Evolutionary conservation across 805 yeast genomes (phyloP).

Genomic region (Lachancea kluyveri): DNA sequence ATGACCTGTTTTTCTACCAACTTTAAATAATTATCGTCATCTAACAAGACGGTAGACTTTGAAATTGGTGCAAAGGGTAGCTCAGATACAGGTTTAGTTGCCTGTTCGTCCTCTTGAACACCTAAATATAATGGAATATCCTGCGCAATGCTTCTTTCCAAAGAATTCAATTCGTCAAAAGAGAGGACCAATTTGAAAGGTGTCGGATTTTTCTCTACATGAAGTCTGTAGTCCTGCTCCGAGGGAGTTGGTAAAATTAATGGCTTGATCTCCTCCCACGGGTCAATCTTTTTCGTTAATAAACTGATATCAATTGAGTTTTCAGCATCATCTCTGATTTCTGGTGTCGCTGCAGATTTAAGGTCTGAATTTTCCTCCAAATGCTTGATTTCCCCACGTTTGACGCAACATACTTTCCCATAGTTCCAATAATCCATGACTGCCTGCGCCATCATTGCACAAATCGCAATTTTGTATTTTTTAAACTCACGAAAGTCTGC

Average conservation of each 20-base stretch:
- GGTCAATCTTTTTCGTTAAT: conserved; percentile 30
- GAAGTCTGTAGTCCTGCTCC: conserved; percentile 22
- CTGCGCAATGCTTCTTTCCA: conserved; percentile 32
- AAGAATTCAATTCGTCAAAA: conserved; percentile 26
- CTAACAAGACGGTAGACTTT: conserved; percentile 56
- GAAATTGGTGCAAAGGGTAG: conserved; percentile 52
- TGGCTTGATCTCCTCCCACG: conserved; percentile 29
- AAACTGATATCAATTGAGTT: conserved; percentile 34
- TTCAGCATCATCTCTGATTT: conserved; percentile 2
- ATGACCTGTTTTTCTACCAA: conserved; percentile 44
- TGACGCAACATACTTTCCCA: conserved; percentile 66
- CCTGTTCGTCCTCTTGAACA: conserved; percentile 24
- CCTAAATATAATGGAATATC: conserved; percentile 30
- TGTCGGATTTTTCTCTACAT: conserved; percentile 7
- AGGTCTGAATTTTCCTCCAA: conserved; percentile 17
- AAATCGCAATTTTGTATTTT: conserved; percentile 64
- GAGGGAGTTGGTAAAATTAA: conserved; percentile 27
- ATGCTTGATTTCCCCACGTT: conserved; percentile 34
- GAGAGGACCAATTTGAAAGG: conserved; percentile 32
- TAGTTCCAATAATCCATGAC: conserved; percentile 71
- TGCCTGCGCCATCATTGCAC: conserved; percentile 64
- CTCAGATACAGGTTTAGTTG: conserved; percentile 20
- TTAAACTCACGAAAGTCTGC: conserved; percentile 66
- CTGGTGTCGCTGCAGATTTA: background rate
- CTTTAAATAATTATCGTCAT: conserved; percentile 57